Base-by-base conservation (phyloP, 116 monocot species). In the Posidonia oceanica region DNA sequence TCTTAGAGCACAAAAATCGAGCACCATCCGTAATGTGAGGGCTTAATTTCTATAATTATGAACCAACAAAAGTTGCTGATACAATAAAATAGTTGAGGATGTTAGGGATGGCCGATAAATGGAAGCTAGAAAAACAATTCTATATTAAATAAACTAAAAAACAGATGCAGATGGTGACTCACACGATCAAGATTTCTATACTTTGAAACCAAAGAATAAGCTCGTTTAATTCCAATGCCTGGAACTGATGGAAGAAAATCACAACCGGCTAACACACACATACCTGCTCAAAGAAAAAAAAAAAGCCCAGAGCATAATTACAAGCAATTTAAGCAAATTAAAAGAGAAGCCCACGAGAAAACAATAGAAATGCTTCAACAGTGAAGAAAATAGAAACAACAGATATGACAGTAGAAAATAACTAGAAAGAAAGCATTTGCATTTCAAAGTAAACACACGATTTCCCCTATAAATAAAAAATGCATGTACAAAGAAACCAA, bases 251-350 rank as follows among this genome's bases (percentile, higher is more conserved):
- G 80, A 75, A 90, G 86, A 66, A 94, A 94, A 77, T 94, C 94
- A 70, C 94, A 94, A 54, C 94, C 94, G 29, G 94, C 87, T 54
- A 94, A 61, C 18, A 90, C 77, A 75, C 94, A 90, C 90, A 94
- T 90, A 18, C 90, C 94, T 94, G 73, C 20, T n/a, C 69, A 80
- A 42, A 75, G 71, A 73, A 4, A 8, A n/a, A 52, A 52, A 39
- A 54, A 16, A 63, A 52, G 0, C 18, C 52, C 13, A 22, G 40
- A 59, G 20, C 41, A 48, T 18, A 42, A 66, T 7, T 61, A 12
- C 11, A 61, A 21, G 36, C 15, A 69, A 54, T 10, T 29, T 37
- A 54, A 69, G 36, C 1, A 69, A 48, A 48, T 48, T 12, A 48
- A 48, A 48, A 48, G 48, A 7, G 12, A 48, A 48, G 4, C 8